Conservation (phyloP, 208 protist species). For the Trypanosoma boissoni region DNA sequence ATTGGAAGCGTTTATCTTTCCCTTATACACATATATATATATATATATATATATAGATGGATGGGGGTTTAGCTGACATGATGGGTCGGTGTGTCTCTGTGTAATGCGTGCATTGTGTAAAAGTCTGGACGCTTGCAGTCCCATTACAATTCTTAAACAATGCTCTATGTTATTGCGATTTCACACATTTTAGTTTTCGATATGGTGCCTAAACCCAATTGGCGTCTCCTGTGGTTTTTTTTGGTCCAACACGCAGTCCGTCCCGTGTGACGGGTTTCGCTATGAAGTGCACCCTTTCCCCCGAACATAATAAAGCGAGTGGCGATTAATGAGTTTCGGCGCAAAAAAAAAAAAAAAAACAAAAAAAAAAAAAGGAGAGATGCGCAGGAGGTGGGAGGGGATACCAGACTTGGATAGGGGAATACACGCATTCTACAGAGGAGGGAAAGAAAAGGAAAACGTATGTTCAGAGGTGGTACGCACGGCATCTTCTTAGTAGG, state of each 20-base stretch:
- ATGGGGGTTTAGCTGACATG: too few relatives aligned
- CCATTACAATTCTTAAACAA: constrained; percentile 88
- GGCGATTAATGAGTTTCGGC: background rate
- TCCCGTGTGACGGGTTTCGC: constrained; percentile 67
- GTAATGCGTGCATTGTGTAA: constrained; percentile 93
- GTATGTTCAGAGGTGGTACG: too few relatives aligned
- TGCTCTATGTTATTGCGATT: constrained; percentile 85
- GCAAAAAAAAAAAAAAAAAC: background rate
- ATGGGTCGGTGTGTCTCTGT: too few relatives aligned
- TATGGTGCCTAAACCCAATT: constrained; percentile 76
- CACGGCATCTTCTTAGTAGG: too few relatives aligned
- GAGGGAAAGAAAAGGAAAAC: too few relatives aligned
- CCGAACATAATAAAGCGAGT: background rate
- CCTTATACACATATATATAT: constrained; percentile 21
- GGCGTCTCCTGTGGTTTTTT: constrained; percentile 88
- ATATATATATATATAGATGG: constrained; percentile 18
- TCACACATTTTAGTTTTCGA: constrained; percentile 70
- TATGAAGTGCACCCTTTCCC: background rate
- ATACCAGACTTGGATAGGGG: too few relatives aligned
- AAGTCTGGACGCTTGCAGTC: constrained; percentile 92
- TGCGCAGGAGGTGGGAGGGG: background rate
- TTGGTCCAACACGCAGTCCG: constrained; percentile 68
- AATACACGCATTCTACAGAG: too few relatives aligned
- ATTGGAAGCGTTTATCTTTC: too few relatives aligned
- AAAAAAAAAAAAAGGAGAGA: background rate